A percentile compares a stretch with the other conserved stretches of the same genome.
Conservation (phyloP, 305 asterid genomes). For the Solanum hybrid region DNA sequence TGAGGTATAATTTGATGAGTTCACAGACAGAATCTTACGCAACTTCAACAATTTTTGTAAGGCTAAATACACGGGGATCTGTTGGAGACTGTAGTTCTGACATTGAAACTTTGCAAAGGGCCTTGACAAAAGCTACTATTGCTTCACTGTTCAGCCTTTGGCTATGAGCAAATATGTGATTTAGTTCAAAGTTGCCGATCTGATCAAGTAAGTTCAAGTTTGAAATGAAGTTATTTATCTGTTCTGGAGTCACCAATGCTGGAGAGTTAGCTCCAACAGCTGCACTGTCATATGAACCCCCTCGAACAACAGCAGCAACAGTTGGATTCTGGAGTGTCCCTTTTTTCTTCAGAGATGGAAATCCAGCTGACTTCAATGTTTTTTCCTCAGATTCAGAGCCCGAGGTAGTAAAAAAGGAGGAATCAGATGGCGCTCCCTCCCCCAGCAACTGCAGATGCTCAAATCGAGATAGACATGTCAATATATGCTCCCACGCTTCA, state of each 20-base stretch:
- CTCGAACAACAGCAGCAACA: slow-evolving; percentile 92
- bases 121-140: slow-evolving; percentile 84
- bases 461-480: slow-evolving; percentile 94
- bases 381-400: slow-evolving; percentile 61
- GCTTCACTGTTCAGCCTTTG: slow-evolving; percentile 97
- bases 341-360: slow-evolving; percentile 73
- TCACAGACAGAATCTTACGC: slow-evolving; percentile 82
- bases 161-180: slow-evolving; percentile 98
- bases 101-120: slow-evolving; percentile 95
- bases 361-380: slow-evolving; percentile 30
- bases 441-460: slow-evolving; percentile 97
- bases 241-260: slow-evolving; percentile 83
- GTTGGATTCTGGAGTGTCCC: slow-evolving; percentile 96
- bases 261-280: slow-evolving; percentile 55
- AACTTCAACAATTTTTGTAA: slow-evolving; percentile 98
- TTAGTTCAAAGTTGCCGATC: slow-evolving; percentile 88
- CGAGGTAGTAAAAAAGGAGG: slow-evolving; percentile 61
- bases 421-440: slow-evolving; percentile 96
- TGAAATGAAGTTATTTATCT: slow-evolving; percentile 76
- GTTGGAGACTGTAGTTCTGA: slow-evolving; percentile 96
- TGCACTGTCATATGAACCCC: slow-evolving; percentile 96
- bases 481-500: slow-evolving; percentile 97
- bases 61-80: slow-evolving; percentile 98
- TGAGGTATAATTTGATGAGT: slow-evolving; percentile 14
- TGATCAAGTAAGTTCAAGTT: slow-evolving; percentile 93